Base-by-base conservation (phyloP, 1,139 yeast species). In the Trichomonascaceae sp. region DNA sequence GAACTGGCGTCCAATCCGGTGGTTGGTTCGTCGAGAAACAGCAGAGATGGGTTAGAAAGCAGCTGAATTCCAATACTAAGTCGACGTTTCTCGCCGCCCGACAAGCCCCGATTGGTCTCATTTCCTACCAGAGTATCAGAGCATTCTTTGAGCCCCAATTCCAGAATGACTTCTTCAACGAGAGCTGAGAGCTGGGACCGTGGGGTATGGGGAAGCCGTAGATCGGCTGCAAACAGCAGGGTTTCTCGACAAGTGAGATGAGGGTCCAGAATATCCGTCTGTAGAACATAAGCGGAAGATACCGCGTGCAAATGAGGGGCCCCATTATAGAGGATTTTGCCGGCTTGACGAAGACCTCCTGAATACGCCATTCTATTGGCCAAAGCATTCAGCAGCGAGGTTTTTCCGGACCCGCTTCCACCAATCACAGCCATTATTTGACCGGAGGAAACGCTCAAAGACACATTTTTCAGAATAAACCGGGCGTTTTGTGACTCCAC, bases 371-470 rank as follows among this genome's bases (percentile, higher is more conserved):
- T 76, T 56, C 91, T 69, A 50, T 82, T 79, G 0, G 96, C 88
- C 56, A 89, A 69, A 0, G 83, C 81, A 62, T 89, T 88, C 38
- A 89, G 72, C 45, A 89, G 67, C 0, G 96, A 87, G 0, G 96
- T 89, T 65, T 89, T 89, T 4, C 96, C 96, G 6, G 90, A 82
- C 0, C 96, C 96, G 0, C 95, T 84, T 0, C 95, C 91, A 2
- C 95, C 95, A 73, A 86, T 79, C 30, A 87, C 84, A 4, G 93
- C 93, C 71, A 85, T 76, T 59, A 80, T 70, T 49, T 77, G 74
- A 43, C 80, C 83, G 1, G 74, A 62, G 0, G 79, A 77, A 10
- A 85, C 73, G 52, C 81, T 81, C 57, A 85, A 78, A 1, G 84
- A 78, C 43, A 85, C 72, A 53, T 79, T 64, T 30, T 74, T 63